A percentile compares a stretch with the other conserved stretches of the same genome.
Conservation (phyloP, 768 basidiomycete genomes). For the Mycena vitilis region DNA sequence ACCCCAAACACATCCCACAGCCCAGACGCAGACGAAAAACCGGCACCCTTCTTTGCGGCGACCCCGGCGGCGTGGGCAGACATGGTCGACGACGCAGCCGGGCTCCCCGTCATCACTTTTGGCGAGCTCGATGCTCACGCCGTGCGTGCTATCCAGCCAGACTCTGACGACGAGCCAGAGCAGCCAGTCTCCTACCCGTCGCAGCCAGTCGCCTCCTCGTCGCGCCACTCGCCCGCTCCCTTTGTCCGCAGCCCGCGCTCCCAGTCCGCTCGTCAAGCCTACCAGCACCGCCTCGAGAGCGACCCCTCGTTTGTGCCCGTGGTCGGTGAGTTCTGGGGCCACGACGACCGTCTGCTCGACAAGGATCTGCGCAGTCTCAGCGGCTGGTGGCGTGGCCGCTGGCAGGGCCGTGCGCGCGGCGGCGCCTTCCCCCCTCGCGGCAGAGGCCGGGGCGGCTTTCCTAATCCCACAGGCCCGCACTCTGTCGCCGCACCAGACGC, state of each 20-base stretch:
- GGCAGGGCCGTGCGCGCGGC: conserved; percentile 72
- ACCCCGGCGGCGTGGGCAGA: conserved; percentile 77
- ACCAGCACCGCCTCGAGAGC: conserved; percentile 81
- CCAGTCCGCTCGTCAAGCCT: conserved; percentile 84
- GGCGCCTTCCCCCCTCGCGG: conserved; percentile 60
- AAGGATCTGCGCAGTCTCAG: conserved; percentile 85
- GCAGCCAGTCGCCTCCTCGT: too few relatives aligned
- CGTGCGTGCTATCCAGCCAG: conserved; percentile 39
- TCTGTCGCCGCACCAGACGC: conserved; percentile 32
- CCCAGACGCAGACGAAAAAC: conserved; percentile 59
- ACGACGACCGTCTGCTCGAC: conserved; percentile 90
- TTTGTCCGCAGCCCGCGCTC: conserved; percentile 54
- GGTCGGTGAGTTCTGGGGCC: conserved; percentile 94
- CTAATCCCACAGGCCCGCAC: conserved; percentile 28
- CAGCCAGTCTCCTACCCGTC: too few relatives aligned
- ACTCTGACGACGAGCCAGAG: conserved; percentile 42
- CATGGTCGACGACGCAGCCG: conserved; percentile 81
- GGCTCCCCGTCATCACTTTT: conserved; percentile 86
- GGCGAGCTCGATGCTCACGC: conserved; percentile 65
- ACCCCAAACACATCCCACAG: conserved; percentile 79
- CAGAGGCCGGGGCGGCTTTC: conserved; percentile 66
- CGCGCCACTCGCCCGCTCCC: too few relatives aligned
- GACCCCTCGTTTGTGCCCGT: conserved; percentile 93
- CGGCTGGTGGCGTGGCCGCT: conserved; percentile 88
- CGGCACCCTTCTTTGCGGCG: conserved; percentile 62